Evolutionary conservation across 768 basidiomycete species (phyloP).

Genomic region (Amylocystis lapponica): DNA sequence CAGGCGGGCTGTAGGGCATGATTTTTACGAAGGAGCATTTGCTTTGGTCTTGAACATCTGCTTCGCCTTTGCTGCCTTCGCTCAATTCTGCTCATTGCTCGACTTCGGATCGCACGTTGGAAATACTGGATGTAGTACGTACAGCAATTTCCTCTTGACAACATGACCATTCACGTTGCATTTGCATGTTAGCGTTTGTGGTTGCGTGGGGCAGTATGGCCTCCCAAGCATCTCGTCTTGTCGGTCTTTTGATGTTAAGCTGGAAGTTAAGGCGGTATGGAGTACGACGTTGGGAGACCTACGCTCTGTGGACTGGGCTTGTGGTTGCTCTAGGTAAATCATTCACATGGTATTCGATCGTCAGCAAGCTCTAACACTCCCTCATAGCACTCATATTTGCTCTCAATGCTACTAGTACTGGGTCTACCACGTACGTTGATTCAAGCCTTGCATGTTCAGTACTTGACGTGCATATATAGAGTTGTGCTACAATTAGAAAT

Average conservation of each 20-base stretch:
- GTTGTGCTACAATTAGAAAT: constrained; percentile 16
- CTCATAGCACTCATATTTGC: constrained; percentile 34
- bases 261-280: constrained; percentile 29
- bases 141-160: not conserved
- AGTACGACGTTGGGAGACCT: constrained; percentile 28
- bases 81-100: constrained; percentile 20
- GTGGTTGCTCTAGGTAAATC: constrained; percentile 31
- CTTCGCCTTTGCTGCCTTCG: constrained; percentile 20
- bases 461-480: constrained; percentile 8
- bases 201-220: constrained; percentile 42
- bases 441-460: too few species aligned
- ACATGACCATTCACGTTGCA: not conserved
- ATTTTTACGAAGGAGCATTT: constrained; percentile 15
- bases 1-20: not conserved
- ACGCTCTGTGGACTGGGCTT: constrained; percentile 25
- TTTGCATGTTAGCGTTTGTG: constrained; percentile 31
- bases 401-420: constrained; percentile 33
- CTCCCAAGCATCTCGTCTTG: constrained; percentile 30
- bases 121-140: constrained; percentile 13
- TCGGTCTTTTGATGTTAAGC: constrained; percentile 34
- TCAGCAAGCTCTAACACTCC: not conserved
- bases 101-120: constrained; percentile 7
- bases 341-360: not conserved
- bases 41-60: constrained; percentile 24
- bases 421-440: constrained; percentile 27